phyloP scores from a whole-genome alignment of 495 filamentous ascomycete species.

The Arthonia radiata region DNA sequence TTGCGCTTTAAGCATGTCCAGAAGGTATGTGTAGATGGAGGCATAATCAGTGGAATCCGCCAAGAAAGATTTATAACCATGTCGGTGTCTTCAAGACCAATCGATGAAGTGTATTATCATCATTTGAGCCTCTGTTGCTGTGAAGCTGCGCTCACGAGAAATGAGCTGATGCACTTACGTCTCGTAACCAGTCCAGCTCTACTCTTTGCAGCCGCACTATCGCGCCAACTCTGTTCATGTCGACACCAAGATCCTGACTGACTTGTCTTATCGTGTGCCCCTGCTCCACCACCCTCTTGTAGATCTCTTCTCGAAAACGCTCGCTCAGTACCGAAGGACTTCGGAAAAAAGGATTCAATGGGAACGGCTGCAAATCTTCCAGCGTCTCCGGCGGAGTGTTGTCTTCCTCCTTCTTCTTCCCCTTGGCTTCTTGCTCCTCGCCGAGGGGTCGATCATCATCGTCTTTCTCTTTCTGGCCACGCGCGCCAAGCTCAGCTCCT shows the following conservation, averaged over 20 bases:
- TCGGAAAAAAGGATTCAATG: conserved; percentile 42
- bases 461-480: conserved; percentile 4
- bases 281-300: conserved; percentile 31
- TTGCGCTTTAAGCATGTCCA: conserved; percentile 18
- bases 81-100: conserved; percentile 96
- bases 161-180: conserved; percentile 33
- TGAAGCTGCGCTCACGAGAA: conserved; percentile 19
- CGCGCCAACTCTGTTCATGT: conserved; percentile 69
- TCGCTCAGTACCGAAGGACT: conserved; percentile 58
- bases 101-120: conserved; percentile 79
- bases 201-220: conserved; percentile 70
- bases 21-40: background rate
- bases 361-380: conserved; percentile 37
- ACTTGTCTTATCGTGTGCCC: conserved; percentile 51
- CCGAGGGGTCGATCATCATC: too few species aligned
- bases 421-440: conserved; percentile 3
- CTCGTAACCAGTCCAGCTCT: conserved; percentile 48
- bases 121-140: too few species aligned
- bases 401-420: conserved; percentile 7
- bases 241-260: conserved; percentile 51
- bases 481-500: conserved; percentile 4
- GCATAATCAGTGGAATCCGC: conserved; percentile 21
- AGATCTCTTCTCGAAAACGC: conserved; percentile 49
- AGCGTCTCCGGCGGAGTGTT: conserved; percentile 14
- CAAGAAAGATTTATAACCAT: conserved; percentile 25